These are phyloP conservation scores for Fusarium pseudonygamai DNA, from an alignment of 2,329 filamentous ascomycete genomes.

Conservation along the genomic window DNA sequence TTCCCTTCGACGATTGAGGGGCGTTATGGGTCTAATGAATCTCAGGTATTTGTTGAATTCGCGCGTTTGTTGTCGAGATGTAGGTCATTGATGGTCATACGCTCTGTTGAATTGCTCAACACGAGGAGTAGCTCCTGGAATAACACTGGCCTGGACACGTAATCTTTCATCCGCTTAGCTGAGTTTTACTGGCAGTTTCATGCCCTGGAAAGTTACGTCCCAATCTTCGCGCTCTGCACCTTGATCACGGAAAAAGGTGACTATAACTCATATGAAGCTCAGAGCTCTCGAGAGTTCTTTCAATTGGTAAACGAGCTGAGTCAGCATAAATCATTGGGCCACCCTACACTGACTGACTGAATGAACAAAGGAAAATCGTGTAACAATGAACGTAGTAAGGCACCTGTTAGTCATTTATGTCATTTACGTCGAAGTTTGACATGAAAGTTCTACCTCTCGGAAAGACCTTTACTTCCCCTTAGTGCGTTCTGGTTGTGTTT, in stretches of 20 bases:
- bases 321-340: background rate
- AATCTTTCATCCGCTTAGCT: background rate
- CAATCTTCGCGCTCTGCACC: slow-evolving; percentile 17
- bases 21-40: background rate
- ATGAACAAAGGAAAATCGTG: background rate
- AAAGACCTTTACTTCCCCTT: background rate
- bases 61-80: background rate
- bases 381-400: background rate
- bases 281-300: slow-evolving; percentile 26
- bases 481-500: background rate
- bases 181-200: background rate
- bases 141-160: background rate
- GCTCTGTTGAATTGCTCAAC: slow-evolving; percentile 10
- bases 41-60: background rate
- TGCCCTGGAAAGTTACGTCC: background rate
- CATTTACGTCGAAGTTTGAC: too few relatives aligned
- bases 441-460: background rate
- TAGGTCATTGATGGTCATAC: background rate
- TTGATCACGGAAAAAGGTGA: slow-evolving; percentile 21
- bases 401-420: background rate
- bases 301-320: slow-evolving; percentile 26
- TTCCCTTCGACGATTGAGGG: background rate
- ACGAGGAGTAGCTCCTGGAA: background rate
- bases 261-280: slow-evolving; percentile 23
- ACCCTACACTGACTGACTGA: slow-evolving; percentile 12